A percentile compares a stretch with the other conserved stretches of the same genome.
phyloP scores from a whole-genome alignment of 83 land plant species.

The Diphasiastrum complanatum region DNA sequence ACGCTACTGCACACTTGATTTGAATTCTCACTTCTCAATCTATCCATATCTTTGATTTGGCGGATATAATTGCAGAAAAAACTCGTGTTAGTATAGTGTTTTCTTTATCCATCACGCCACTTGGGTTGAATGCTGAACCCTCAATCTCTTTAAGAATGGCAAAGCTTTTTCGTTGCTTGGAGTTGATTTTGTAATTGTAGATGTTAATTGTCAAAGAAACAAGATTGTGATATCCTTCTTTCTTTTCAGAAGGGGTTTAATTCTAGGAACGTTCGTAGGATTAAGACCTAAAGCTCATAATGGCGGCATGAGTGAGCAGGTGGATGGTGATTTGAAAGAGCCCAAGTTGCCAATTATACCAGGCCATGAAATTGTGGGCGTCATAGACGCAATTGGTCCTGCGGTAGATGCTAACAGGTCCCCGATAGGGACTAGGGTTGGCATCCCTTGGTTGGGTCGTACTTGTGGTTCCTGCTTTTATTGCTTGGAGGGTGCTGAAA shows the following conservation, averaged over 20 bases:
- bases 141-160: too few species aligned
- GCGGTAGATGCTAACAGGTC: slow-evolving; percentile 15
- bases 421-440: slow-evolving; percentile 19
- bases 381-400: slow-evolving; percentile 11
- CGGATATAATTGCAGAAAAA: neutral
- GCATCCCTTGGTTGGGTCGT: slow-evolving; percentile 28
- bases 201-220: too few species aligned
- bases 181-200: too few species aligned
- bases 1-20: too few species aligned
- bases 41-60: neutral
- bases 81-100: too few species aligned
- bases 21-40: neutral
- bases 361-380: slow-evolving; percentile 25
- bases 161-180: too few species aligned
- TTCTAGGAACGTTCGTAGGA: neutral
- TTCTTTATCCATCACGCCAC: too few species aligned
- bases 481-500: slow-evolving; percentile 21
- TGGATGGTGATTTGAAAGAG: slow-evolving; percentile 24
- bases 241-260: neutral
- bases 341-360: slow-evolving; percentile 26
- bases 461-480: slow-evolving; percentile 23
- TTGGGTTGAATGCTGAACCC: too few species aligned
- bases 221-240: neutral
- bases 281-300: neutral
- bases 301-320: slow-evolving; percentile 12